phyloP scores from a whole-genome alignment of 2,329 filamentous ascomycete genomes.

The Ceratocystis cubensis region DNA sequence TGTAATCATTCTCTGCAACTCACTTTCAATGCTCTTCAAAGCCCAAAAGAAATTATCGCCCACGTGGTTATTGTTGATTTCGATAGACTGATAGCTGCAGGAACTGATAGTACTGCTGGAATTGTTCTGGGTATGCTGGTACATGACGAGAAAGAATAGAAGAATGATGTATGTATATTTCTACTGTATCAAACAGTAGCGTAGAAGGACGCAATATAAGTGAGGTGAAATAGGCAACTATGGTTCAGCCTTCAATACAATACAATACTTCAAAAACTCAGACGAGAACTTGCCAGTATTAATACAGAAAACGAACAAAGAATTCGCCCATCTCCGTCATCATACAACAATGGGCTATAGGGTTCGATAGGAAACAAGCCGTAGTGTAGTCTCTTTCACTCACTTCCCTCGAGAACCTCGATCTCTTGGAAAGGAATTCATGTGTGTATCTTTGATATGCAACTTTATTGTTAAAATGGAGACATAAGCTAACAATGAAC shows the following conservation, averaged over 20 bases:
- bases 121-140: not conserved
- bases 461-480: no score
- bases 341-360: not conserved
- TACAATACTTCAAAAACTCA: not conserved
- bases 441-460: no score
- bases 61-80: not conserved
- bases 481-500: no score
- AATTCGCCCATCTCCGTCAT: not conserved
- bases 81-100: not conserved
- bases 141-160: not conserved
- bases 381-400: not conserved
- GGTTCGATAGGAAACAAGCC: not conserved
- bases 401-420: no score
- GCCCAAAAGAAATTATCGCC: not conserved
- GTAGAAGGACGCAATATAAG: not conserved
- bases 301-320: not conserved
- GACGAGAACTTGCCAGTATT: not conserved
- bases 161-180: not conserved
- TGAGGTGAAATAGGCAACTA: not conserved
- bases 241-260: not conserved
- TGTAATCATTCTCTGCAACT: not conserved
- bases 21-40: not conserved
- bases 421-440: no score
- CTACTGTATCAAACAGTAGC: conserved; percentile 9
- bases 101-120: not conserved